Conservation (phyloP, 441 rosid genomes). For the Mallotus japonicus region DNA sequence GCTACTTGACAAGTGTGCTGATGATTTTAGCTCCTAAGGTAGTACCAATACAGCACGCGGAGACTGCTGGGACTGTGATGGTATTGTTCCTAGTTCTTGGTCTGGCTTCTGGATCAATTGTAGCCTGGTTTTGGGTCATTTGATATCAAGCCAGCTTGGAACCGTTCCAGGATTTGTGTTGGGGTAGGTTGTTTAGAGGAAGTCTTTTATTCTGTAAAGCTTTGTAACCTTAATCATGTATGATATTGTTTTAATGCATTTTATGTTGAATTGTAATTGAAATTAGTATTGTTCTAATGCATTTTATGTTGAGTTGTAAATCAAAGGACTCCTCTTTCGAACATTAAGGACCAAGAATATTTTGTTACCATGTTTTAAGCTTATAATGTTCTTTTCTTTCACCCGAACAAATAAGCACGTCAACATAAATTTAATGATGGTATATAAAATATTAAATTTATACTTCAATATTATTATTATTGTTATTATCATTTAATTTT, state of each 20-base stretch:
- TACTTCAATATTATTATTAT: no score
- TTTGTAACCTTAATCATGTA: background rate
- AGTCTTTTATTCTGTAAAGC: background rate
- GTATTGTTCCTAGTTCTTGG: slow-evolving; percentile 76
- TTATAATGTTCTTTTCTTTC: no score
- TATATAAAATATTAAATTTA: no score
- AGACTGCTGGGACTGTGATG: slow-evolving; percentile 87
- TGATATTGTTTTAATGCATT: background rate
- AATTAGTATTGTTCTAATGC: background rate
- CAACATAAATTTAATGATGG: no score
- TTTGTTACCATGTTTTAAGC: no score
- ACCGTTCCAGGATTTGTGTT: background rate
- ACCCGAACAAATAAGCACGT: no score
- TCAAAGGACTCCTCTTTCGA: background rate
- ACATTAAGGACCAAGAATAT: no score
- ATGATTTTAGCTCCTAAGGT: slow-evolving; percentile 78
- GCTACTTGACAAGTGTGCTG: slow-evolving; percentile 85
- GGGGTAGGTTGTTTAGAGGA: background rate
- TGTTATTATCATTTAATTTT: no score
- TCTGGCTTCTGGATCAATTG: slow-evolving; percentile 49
- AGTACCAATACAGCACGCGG: slow-evolving; percentile 71
- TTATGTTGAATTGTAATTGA: background rate
- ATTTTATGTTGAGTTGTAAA: background rate
- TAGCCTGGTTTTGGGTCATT: slow-evolving; percentile 73
- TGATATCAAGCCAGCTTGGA: slow-evolving; percentile 32